phyloP scores from a whole-genome alignment of 2,329 filamentous ascomycete genomes.

The Endothia cerciana region DNA sequence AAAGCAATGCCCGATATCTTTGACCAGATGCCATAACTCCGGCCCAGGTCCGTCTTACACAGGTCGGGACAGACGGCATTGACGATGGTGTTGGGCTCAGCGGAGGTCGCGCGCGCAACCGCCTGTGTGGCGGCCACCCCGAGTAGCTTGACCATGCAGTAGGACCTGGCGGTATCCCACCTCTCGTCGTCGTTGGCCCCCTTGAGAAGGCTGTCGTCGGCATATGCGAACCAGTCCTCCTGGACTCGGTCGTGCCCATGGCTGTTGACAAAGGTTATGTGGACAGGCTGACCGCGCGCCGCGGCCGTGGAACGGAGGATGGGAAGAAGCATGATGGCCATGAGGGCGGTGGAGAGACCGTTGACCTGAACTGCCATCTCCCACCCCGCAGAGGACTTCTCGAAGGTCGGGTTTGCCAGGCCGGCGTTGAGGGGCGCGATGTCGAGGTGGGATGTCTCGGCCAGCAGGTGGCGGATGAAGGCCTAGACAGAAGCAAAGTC shows the following conservation, averaged over 20 bases:
- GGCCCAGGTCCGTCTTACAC: conserved; percentile 16
- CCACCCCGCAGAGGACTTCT: conserved; percentile 30
- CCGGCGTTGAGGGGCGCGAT: conserved; percentile 35
- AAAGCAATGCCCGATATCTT: not conserved
- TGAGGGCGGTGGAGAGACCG: conserved; percentile 17
- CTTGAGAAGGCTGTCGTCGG: conserved; percentile 9
- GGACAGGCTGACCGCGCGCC: conserved; percentile 1
- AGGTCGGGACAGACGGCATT: conserved; percentile 13
- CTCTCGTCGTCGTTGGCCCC: conserved; percentile 4
- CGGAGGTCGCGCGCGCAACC: not conserved
- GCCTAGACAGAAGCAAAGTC: conserved; percentile 44
- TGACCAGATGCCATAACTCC: conserved; percentile 1
- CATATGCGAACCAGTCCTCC: not conserved
- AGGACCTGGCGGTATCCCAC: not conserved
- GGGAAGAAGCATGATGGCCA: conserved; percentile 16
- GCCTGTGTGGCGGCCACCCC: conserved; percentile 5
- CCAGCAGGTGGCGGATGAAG: conserved; percentile 34
- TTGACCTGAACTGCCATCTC: conserved; percentile 21
- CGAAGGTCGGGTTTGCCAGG: conserved; percentile 48
- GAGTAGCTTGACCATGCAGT: conserved; percentile 13
- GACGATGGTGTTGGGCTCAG: not conserved
- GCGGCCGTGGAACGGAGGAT: conserved; percentile 2
- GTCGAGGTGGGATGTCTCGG: conserved; percentile 2
- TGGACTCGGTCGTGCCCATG: conserved; percentile 13
- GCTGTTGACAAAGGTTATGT: conserved; percentile 21